phyloP scores from a whole-genome alignment of 257 asterid species.

The Petrea volubilis region DNA sequence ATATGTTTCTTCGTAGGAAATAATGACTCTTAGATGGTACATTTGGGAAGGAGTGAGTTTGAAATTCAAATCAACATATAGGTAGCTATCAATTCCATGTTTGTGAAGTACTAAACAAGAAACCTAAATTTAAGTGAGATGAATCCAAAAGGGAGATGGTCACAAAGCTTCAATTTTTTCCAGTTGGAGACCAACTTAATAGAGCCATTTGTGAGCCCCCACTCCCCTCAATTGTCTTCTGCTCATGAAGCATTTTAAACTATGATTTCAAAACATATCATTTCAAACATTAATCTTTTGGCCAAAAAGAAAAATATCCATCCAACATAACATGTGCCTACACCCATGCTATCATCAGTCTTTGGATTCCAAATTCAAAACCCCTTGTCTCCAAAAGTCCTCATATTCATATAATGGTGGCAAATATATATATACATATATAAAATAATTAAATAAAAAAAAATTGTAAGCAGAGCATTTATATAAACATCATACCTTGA shows the following conservation, averaged over 20 bases:
- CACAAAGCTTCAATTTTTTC: conserved; percentile 24
- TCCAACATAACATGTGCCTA: conserved; percentile 55
- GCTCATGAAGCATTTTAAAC: conserved; percentile 32
- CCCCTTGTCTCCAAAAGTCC: not conserved
- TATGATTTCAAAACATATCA: conserved; percentile 30
- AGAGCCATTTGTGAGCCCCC: conserved; percentile 44
- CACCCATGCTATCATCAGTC: conserved; percentile 32
- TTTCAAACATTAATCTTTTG: conserved; percentile 34
- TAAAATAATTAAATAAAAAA: not conserved
- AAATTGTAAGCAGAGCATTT: not conserved
- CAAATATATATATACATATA: not conserved
- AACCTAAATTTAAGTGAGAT: conserved; percentile 14
- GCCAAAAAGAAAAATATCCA: conserved; percentile 5
- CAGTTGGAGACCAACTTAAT: conserved; percentile 41
- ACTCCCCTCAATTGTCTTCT: conserved; percentile 29
- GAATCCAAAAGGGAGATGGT: not conserved
- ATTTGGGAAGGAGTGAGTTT: not conserved
- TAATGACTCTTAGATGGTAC: not conserved
- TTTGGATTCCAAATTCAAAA: conserved; percentile 12
- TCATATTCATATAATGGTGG: not conserved
- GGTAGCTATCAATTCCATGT: conserved; percentile 19
- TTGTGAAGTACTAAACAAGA: conserved; percentile 29
- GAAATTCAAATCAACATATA: not conserved
- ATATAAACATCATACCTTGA: not conserved
- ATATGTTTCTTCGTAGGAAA: not conserved